Conservation (phyloP, 2,329 filamentous ascomycete genomes). For the Calonectria ilicicola region DNA sequence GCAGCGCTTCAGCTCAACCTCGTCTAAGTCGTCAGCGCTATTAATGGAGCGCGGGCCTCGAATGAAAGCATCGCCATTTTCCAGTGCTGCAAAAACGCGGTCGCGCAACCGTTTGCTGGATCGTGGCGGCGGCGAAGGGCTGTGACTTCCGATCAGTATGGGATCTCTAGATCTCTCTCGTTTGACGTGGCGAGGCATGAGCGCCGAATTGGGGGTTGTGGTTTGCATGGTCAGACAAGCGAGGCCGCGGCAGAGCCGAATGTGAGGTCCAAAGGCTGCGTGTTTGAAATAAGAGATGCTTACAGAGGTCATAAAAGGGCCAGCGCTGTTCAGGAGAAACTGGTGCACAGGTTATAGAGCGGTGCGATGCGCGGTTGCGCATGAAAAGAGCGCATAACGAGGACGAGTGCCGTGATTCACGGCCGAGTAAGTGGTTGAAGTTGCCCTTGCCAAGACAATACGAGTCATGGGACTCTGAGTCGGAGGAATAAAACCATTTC, state of each 20-base stretch:
- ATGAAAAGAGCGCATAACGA: background rate
- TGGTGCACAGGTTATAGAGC: background rate
- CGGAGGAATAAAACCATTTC: background rate
- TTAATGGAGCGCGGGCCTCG: constrained; percentile 33
- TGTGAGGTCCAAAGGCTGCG: too few relatives aligned
- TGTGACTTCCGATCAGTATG: constrained; percentile 29
- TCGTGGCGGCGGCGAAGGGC: constrained; percentile 25
- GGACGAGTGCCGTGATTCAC: background rate
- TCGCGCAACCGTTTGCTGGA: constrained; percentile 33
- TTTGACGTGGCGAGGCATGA: constrained; percentile 10
- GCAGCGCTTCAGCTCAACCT: constrained; percentile 43
- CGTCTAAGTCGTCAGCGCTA: constrained; percentile 42
- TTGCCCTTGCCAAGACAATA: too few relatives aligned
- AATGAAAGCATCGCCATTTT: constrained; percentile 31
- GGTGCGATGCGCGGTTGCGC: background rate
- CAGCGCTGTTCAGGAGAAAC: background rate
- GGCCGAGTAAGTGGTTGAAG: background rate
- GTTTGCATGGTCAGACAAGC: background rate
- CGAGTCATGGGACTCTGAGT: too few relatives aligned
- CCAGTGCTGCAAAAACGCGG: constrained; percentile 42
- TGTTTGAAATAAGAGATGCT: background rate
- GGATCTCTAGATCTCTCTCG: constrained; percentile 7
- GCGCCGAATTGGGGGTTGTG: background rate
- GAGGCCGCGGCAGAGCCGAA: background rate
- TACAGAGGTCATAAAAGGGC: background rate